These are phyloP conservation scores for Talaromyces sp. DNA, from an alignment of 2,329 filamentous ascomycete genomes.

Conservation along the genomic window DNA sequence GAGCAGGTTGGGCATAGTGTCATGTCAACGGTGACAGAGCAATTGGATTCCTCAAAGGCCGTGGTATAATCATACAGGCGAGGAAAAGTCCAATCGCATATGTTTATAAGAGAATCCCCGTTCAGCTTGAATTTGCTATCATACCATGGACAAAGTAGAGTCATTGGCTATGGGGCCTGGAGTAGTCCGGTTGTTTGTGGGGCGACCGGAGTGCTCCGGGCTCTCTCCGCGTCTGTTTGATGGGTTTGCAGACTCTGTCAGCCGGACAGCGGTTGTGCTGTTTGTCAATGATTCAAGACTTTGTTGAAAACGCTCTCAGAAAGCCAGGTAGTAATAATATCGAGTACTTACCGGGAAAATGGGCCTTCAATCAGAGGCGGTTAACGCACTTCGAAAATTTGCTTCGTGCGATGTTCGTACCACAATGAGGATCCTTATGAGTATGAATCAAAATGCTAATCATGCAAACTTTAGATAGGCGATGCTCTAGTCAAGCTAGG, in stretches of 20 bases:
- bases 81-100: no score
- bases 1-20: background rate
- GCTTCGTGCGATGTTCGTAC: constrained; percentile 17
- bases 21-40: no score
- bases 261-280: no score
- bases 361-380: constrained; percentile 9
- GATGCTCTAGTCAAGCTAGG: constrained; percentile 32
- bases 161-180: background rate
- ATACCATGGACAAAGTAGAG: no score
- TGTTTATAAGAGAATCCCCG: no score
- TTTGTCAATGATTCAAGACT: background rate
- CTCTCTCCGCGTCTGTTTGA: constrained; percentile 5
- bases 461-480: background rate
- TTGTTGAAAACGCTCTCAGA: background rate
- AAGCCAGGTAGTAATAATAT: background rate
- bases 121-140: no score
- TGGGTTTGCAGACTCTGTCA: background rate
- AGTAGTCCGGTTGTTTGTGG: constrained; percentile 9
- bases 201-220: constrained; percentile 10
- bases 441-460: background rate
- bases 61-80: no score
- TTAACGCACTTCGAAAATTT: constrained; percentile 14
- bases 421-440: background rate
- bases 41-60: no score
- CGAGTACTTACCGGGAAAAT: background rate